Evolutionary conservation across 768 basidiomycete genomes (phyloP), one percentile per base, ranked within the genome.

Genomic region (Termitomyces bulborhizus): DNA sequence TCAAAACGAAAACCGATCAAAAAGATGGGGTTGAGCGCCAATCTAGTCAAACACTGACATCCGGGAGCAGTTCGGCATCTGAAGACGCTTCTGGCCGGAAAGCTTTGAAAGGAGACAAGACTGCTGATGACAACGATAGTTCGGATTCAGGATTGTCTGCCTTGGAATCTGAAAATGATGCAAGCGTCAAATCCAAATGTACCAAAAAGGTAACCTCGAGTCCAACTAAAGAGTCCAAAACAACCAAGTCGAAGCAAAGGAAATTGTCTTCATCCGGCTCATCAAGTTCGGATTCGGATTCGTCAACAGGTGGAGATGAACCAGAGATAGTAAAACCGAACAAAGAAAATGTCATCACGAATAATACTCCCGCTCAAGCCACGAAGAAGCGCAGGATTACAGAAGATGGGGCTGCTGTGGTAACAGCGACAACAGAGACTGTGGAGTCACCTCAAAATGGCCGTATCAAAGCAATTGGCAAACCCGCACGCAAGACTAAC

Each of bases 371-470:
- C 51, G 68, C 58, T 26, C 75, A 69, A 50, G 71, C 75, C 12
- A 74, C 76, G 0, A 89, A 90, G 68, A 89, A 82, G 65, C 83
- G 82, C 37, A 79, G 79, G 48, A 81, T 74, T 0, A 72, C 76
- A n/a, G 75, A 74, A 53, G 72, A 66, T 47, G 83, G 83, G 16
- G 67, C 73, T 36, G 76, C 81, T 8, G 73, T 81, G 3, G 60
- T 74, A 1, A 84, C 78, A 3, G 71, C 76, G 15, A 72, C 75
- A 11, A 69, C 72, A 36, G 61, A 58, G 12, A 57, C 60, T 15
- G 41, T 44, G 8, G 58, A 53, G 24, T 54, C 57, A 41, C 57
- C 56, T 24, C 45, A 58, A 45, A 57, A 58, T 16, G 59, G 54
- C 13, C 34, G 56, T 39, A 56, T 53, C 39, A 68, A 65, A 54